These are phyloP conservation scores for Penstemon newberryi DNA, from an alignment of 257 asterid species.

Conservation along the genomic window DNA sequence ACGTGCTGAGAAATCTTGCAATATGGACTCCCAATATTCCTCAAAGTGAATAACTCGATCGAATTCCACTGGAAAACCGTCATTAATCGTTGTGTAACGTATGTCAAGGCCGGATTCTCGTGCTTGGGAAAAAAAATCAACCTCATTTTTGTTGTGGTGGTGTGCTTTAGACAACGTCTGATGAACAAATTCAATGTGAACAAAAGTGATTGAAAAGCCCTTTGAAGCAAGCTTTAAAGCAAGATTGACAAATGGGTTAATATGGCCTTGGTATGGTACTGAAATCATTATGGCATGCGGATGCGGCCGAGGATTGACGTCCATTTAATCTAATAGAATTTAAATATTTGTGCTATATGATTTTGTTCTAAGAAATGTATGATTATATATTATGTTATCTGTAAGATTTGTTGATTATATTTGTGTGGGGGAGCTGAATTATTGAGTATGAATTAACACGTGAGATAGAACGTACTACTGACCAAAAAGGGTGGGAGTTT, in stretches of 20 bases:
- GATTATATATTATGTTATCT: too few species aligned
- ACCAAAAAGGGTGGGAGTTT: too few species aligned
- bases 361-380: too few species aligned
- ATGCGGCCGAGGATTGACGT: too few species aligned
- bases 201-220: conserved; percentile 31
- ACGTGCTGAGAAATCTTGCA: conserved; percentile 29
- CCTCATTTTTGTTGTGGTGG: neutral
- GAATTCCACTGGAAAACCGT: conserved; percentile 44
- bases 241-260: conserved; percentile 43
- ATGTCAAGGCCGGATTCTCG: conserved; percentile 49
- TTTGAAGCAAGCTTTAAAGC: conserved; percentile 41
- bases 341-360: too few species aligned
- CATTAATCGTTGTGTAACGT: conserved; percentile 40
- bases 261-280: conserved; percentile 52
- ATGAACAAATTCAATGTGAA: conserved; percentile 41
- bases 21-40: conserved; percentile 26
- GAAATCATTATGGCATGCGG: conserved; percentile 51
- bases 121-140: conserved; percentile 33
- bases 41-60: conserved; percentile 28
- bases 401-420: too few species aligned
- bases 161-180: conserved; percentile 37
- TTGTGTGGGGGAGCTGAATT: too few species aligned
- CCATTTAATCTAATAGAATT: too few species aligned
- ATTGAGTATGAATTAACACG: too few species aligned
- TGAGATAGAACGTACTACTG: too few species aligned